These are phyloP conservation scores for Coemansia reversa DNA, from an alignment of 192 early-diverging fungal species.

Conservation along the genomic window DNA sequence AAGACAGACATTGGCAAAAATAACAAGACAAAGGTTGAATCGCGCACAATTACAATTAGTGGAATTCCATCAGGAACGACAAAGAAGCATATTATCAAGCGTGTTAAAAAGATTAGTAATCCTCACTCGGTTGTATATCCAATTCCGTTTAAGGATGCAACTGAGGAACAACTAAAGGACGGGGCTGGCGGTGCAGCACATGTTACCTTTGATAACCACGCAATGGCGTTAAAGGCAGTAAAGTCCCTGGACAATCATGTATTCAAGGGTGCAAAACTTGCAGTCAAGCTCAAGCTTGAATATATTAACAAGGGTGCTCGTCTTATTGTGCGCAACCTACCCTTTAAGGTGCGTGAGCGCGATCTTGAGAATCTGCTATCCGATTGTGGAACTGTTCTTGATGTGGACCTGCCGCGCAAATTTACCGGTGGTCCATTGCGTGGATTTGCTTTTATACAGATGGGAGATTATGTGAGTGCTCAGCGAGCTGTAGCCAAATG, in stretches of 20 bases:
- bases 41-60: conserved; percentile 44
- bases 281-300: conserved; percentile 50
- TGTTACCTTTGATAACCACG: conserved; percentile 45
- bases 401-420: conserved; percentile 73
- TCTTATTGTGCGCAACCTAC: conserved; percentile 85
- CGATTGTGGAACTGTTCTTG: conserved; percentile 66
- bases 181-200: conserved; percentile 41
- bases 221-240: conserved; percentile 55
- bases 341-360: conserved; percentile 67
- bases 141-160: conserved; percentile 36
- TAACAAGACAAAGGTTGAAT: conserved; percentile 27
- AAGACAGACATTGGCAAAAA: conserved; percentile 11
- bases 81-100: conserved; percentile 77
- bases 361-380: conserved; percentile 68
- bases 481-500: conserved; percentile 68
- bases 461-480: conserved; percentile 68
- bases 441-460: conserved; percentile 93
- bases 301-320: conserved; percentile 64
- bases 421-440: conserved; percentile 69
- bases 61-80: conserved; percentile 62
- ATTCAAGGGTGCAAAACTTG: conserved; percentile 69
- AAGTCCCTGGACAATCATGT: conserved; percentile 67
- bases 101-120: conserved; percentile 53
- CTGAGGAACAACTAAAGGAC: conserved; percentile 47
- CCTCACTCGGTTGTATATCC: conserved; percentile 68